phyloP scores from a whole-genome alignment of 371 early-diverging fungal species.

The Mucor racemosus region DNA sequence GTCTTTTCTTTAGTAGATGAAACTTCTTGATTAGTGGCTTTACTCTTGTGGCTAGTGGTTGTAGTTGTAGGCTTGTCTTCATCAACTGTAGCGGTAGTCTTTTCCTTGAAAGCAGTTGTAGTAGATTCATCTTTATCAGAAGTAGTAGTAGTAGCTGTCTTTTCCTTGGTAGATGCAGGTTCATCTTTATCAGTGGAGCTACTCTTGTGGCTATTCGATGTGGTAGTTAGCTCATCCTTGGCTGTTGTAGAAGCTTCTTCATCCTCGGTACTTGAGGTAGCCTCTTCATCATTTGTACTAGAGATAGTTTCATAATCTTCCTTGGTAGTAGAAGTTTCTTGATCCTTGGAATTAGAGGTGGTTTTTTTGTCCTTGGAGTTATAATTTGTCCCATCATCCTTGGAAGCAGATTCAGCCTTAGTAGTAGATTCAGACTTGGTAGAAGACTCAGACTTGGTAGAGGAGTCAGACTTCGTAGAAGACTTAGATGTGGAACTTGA shows the following conservation, averaged over 20 bases:
- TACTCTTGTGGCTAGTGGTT: too few species aligned
- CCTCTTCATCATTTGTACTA: not conserved
- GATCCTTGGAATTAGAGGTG: not conserved
- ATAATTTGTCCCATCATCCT: not conserved
- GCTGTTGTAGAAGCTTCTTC: not conserved
- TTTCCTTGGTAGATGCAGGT: not conserved
- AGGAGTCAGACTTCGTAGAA: not conserved
- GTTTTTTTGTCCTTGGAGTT: not conserved
- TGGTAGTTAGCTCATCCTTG: not conserved
- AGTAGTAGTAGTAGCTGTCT: not conserved
- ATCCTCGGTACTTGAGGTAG: not conserved
- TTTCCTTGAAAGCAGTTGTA: not conserved
- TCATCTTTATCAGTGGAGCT: not conserved
- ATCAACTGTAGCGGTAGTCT: not conserved
- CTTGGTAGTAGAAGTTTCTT: not conserved
- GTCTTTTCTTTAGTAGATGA: not conserved
- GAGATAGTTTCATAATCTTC: not conserved
- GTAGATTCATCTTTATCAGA: not conserved
- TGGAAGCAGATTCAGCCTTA: not conserved
- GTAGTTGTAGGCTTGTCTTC: not conserved
- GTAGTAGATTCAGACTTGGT: not conserved
- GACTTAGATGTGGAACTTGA: not conserved
- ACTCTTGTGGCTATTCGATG: not conserved
- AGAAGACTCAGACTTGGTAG: not conserved
- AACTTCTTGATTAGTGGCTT: not conserved